Evolutionary conservation across 176 grass and related monocot genomes (phyloP), one percentile per base, ranked within the genome.

Genomic region (Bromus sterilis): DNA sequence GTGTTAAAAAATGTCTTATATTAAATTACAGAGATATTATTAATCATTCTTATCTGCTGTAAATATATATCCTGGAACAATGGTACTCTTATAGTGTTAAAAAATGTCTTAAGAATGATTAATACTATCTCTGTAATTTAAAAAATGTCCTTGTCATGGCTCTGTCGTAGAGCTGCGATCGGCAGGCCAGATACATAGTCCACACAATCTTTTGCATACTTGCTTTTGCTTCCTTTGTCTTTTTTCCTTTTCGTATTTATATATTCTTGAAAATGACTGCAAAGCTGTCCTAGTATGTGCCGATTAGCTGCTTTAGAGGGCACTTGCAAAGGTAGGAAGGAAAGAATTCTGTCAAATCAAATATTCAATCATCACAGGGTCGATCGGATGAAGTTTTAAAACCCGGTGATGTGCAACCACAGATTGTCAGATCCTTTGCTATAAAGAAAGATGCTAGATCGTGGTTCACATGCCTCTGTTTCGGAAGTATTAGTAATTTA

Each of bases 281-380:
- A 84, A 88, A 88, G 81, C 49, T 80, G 81, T 84, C 42, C 48
- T 73, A 67, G 81, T 67, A 59, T 48, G 32, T 67, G 75, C 14
- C 58, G 35, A n/a, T 83, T 83, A 74, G 67, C 55, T 51, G 35
- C 80, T 87, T 88, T 88, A 48, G 26, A 43, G 46, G 49, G 46
- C 84, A 67, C 70, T 76, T 76, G 6, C 14, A 78, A 78, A 83
- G 65, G 4, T 13, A 72, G 14, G 16, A 24, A 78, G 33, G 39
- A 77, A 83, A 78, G 33, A 42, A 78, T 48, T 42, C 33, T 71
- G 32, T 71, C 85, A 82, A 37, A 82, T 82, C 53, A 82, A 77
- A 77, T 82, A 82, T 76, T 69, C 72, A 42, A 65, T 80, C 58
- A 66, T 75, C 77, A 53, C 58, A 56, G 33, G 65, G 71, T 61